These are phyloP conservation scores for Phaeomoniella chlamydospora DNA, from an alignment of 2,329 filamentous ascomycete species.

Conservation along the genomic window DNA sequence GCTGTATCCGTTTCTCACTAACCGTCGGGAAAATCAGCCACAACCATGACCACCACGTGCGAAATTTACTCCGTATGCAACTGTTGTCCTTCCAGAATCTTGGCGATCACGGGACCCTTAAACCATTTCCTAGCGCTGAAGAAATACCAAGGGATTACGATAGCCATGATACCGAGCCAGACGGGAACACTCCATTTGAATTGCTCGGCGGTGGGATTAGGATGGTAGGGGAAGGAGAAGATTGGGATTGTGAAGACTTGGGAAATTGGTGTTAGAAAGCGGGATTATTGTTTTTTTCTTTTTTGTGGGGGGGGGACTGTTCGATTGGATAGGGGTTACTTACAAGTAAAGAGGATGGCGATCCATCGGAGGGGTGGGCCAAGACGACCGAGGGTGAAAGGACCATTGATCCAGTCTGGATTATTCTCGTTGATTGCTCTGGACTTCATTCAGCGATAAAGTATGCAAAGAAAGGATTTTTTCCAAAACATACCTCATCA, in stretches of 20 bases:
- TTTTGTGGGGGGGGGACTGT: no score
- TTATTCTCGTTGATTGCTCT: constrained; percentile 2
- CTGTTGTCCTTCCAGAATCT: not conserved
- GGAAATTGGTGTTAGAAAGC: not conserved
- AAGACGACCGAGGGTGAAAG: constrained; percentile 1
- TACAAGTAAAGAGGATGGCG: constrained; percentile 1
- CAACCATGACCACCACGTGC: no score
- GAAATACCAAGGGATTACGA: constrained; percentile 2
- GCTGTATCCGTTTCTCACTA: no score
- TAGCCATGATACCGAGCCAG: not conserved
- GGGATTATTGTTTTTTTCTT: no score
- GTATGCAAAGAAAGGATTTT: no score
- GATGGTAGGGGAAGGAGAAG: not conserved
- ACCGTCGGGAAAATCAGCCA: no score
- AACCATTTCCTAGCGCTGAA: constrained; percentile 2
- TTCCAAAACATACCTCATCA: constrained; percentile 4
- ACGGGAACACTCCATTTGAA: constrained; percentile 3
- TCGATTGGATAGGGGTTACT: no score
- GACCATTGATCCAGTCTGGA: constrained; percentile 1
- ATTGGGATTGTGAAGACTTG: constrained; percentile 2
- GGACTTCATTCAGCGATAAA: no score
- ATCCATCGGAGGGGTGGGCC: constrained; percentile 1
- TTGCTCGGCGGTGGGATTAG: not conserved
- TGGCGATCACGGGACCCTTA: not conserved
- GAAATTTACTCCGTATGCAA: no score